Evolutionary conservation across 306 rosid genomes (phyloP), one percentile per base, ranked within the genome.

Genomic region (Medicago ruthenica): DNA sequence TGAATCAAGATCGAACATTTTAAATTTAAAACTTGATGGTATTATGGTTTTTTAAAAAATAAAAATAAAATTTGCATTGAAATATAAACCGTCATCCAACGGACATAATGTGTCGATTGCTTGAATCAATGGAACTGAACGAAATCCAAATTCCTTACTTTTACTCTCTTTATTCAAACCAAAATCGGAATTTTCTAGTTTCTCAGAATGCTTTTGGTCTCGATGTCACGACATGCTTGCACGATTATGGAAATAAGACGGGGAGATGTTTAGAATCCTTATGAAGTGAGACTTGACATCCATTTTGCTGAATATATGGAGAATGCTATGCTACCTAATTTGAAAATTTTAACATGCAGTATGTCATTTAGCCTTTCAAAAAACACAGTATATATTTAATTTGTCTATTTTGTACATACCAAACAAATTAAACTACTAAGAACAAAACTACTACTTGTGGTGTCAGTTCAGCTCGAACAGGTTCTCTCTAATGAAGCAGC

Each of bases 181-280:
- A 18, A 54, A 76, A 36, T 80, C 77, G 41, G 75, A 76, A 65
- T 70, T 62, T 74, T 47, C 51, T 76, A 63, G 73, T 83, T 82
- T 77, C 83, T 87, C 79, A 83, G 70, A 73, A 73, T 82, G 73
- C 37, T 76, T 76, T 18, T 76, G 63, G 82, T 86, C 76, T 68
- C 67, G 50, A 79, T 73, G 72, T 84, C 80, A 79, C 72, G 74
- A 67, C 79, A 77, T 85, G 86, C 79, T 74, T 76, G 80, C 81
- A 79, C 82, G 77, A 75, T 83, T 69, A 75, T 78, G 79, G 87
- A 41, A 84, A 74, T 57, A 34, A 39, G 80, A 48, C 50, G 60
- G 72, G 67, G 24, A 61, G 60, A 60, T 85, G 31, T 72, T 53
- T 62, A 73, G 71, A 76, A 31, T 59, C 76, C 76, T 55, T 41